A percentile compares a stretch with the other conserved stretches of the same genome.
Conservation (phyloP, 805 yeast genomes). For the Suhomyces faveliae region DNA sequence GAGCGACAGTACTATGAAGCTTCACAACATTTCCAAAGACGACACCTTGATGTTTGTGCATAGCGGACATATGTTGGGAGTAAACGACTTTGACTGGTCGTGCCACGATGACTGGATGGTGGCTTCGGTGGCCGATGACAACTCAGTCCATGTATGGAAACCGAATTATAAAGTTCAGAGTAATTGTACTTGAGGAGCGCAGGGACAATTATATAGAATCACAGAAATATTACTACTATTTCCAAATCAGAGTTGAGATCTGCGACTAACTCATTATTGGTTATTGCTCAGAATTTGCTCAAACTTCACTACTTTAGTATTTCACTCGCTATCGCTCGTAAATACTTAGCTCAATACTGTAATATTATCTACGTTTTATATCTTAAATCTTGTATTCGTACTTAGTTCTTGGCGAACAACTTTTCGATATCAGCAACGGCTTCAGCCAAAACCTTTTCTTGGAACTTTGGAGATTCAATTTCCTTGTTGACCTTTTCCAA, state of each 20-base stretch:
- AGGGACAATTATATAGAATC: too few species aligned
- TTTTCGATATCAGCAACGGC: constrained; percentile 90
- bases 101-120: constrained; percentile 66
- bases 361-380: neutral
- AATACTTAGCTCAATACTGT: neutral
- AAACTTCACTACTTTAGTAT: too few species aligned
- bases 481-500: constrained; percentile 86
- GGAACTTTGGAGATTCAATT: constrained; percentile 84
- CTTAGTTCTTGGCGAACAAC: constrained; percentile 55
- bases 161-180: constrained; percentile 40
- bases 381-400: neutral
- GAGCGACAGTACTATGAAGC: constrained; percentile 59
- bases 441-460: constrained; percentile 87
- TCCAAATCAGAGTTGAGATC: too few species aligned
- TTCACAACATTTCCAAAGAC: constrained; percentile 52
- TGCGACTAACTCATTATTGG: too few species aligned
- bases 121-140: constrained; percentile 80
- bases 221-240: too few species aligned
- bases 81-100: constrained; percentile 84
- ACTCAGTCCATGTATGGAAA: constrained; percentile 83
- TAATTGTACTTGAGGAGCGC: too few species aligned
- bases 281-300: too few species aligned
- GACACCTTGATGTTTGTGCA: constrained; percentile 58
- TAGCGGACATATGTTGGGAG: constrained; percentile 85
- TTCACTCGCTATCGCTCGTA: too few species aligned